Evolutionary conservation across 371 early-diverging fungal genomes (phyloP).

Genomic region (Blakeslea trispora): DNA sequence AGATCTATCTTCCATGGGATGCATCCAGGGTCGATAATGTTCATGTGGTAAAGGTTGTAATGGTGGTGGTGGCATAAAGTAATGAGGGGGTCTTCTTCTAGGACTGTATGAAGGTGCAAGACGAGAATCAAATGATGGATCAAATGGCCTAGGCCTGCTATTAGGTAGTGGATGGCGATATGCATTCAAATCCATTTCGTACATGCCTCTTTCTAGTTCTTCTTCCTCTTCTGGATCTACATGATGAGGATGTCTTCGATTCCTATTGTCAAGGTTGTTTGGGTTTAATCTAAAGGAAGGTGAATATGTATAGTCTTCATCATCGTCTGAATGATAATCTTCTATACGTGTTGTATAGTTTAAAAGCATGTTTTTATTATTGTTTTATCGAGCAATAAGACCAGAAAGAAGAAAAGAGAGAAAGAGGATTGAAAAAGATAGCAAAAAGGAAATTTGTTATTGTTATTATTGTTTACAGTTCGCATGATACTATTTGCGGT

Average conservation of each 20-base stretch:
- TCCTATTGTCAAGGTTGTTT: too few species aligned
- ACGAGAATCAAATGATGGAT: neutral
- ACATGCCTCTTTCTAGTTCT: constrained; percentile 14
- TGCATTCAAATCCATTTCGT: constrained; percentile 1
- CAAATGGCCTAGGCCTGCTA: neutral
- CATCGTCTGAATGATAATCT: neutral
- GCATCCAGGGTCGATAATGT: neutral
- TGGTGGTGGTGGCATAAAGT: constrained; percentile 6
- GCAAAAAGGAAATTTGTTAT: constrained; percentile 2
- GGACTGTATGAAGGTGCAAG: neutral
- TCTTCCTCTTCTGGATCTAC: constrained; percentile 8
- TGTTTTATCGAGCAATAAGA: neutral
- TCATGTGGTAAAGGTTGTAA: too few species aligned
- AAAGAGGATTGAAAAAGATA: neutral
- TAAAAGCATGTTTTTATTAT: neutral
- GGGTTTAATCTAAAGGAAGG: too few species aligned
- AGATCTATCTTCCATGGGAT: constrained; percentile 4
- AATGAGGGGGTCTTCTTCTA: neutral
- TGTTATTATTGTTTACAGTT: constrained; percentile 4
- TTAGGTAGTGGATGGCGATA: neutral
- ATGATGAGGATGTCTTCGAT: neutral
- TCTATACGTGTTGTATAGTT: neutral
- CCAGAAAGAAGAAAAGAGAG: neutral
- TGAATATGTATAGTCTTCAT: neutral
- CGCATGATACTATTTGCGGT: neutral